A percentile compares a stretch with the other conserved stretches of the same genome.
These are phyloP conservation scores for Cadophora sp. DNA, from an alignment of 2,329 filamentous ascomycete species.

Conservation along the genomic window DNA sequence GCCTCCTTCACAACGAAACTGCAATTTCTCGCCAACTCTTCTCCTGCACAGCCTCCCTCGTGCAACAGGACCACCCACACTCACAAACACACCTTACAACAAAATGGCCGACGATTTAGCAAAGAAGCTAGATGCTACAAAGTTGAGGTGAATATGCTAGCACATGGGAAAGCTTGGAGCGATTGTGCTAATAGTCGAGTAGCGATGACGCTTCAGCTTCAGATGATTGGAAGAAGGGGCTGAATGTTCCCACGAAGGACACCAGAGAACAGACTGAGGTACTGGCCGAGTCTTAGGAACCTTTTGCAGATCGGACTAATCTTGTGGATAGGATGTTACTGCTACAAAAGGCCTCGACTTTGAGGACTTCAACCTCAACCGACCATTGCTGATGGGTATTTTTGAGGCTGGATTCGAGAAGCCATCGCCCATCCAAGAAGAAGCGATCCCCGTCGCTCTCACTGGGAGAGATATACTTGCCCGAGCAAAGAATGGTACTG, in stretches of 20 bases:
- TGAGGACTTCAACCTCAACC: conserved; percentile 94
- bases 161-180: conserved; percentile 22
- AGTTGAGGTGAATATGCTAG: conserved; percentile 50
- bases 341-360: conserved; percentile 98
- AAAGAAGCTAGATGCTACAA: conserved; percentile 62
- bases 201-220: conserved; percentile 45
- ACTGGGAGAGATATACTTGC: conserved; percentile 95
- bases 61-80: conserved; percentile 8
- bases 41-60: conserved; percentile 1
- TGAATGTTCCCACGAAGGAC: conserved; percentile 78
- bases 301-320: conserved; percentile 23
- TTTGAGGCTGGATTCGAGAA: conserved; percentile 99
- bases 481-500: conserved; percentile 97
- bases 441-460: conserved; percentile 95
- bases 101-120: conserved; percentile 56
- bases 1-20: background rate
- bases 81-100: background rate
- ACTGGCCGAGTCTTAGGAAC: conserved; percentile 22
- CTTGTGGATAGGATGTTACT: conserved; percentile 80
- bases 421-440: conserved; percentile 98
- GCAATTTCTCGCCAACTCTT: conserved; percentile 5
- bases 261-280: conserved; percentile 83
- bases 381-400: conserved; percentile 97
- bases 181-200: conserved; percentile 54
- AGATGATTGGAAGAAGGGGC: conserved; percentile 75